Evolutionary conservation across 129 eudicot species (phyloP).

Genomic region (Deinandra increscens): DNA sequence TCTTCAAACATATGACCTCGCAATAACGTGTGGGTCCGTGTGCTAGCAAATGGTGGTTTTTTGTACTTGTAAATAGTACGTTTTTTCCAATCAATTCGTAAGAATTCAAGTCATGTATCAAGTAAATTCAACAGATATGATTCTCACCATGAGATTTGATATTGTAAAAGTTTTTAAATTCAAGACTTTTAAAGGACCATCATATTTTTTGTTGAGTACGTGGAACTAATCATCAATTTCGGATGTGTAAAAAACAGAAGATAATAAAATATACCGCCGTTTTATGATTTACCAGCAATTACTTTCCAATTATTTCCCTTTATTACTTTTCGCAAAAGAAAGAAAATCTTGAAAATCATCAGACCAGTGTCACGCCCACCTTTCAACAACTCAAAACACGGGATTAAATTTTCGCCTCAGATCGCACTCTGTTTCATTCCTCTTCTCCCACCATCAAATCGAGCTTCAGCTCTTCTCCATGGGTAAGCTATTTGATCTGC

Average conservation of each 20-base stretch:
- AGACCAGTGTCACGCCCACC: conserved; percentile 34
- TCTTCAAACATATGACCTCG: too few relatives aligned
- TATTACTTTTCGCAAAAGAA: conserved; percentile 18
- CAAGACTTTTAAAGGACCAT: too few relatives aligned
- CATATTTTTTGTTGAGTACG: too few relatives aligned
- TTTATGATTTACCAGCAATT: conserved; percentile 9
- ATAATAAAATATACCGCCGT: conserved; percentile 20
- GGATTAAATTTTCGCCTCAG: neutral
- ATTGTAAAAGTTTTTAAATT: too few relatives aligned
- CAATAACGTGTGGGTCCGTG: too few relatives aligned
- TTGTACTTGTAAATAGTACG: too few relatives aligned
- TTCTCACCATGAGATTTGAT: too few relatives aligned
- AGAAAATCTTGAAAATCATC: conserved; percentile 7
- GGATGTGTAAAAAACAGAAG: neutral
- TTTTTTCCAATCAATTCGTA: too few relatives aligned
- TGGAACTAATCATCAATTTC: neutral
- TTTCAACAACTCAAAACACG: conserved; percentile 22
- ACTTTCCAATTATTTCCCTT: neutral
- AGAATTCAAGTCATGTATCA: too few relatives aligned
- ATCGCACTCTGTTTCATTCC: conserved; percentile 26
- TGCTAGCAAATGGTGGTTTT: too few relatives aligned
- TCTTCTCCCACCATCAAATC: conserved; percentile 28
- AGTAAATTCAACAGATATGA: too few relatives aligned
- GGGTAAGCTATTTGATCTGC: conserved; percentile 17
- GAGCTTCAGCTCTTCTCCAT: conserved; percentile 10